These are phyloP conservation scores for Aspergillus sclerotiicarbonarius DNA, from an alignment of 495 filamentous ascomycete genomes.

Conservation along the genomic window DNA sequence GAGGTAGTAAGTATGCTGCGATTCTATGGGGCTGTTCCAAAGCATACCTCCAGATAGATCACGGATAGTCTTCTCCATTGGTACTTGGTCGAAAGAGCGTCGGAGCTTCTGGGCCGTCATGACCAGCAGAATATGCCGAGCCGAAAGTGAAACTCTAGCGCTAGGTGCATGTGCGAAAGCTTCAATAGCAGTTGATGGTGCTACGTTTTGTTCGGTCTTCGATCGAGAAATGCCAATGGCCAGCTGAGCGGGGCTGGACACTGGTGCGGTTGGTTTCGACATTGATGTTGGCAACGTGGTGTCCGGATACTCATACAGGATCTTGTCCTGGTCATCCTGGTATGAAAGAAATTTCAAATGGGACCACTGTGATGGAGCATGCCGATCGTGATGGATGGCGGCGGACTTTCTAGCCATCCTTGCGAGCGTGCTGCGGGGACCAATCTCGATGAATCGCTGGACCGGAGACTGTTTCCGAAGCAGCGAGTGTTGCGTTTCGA, in stretches of 20 bases:
- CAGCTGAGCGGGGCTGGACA: not conserved
- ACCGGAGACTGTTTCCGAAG: slow-evolving; percentile 60
- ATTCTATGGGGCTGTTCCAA: not conserved
- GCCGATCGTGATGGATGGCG: slow-evolving; percentile 90
- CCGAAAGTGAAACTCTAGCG: slow-evolving; percentile 13
- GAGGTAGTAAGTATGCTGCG: slow-evolving; percentile 4
- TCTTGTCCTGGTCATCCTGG: slow-evolving; percentile 13
- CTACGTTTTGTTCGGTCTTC: not conserved
- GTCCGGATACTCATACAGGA: slow-evolving; percentile 16
- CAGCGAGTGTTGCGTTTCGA: slow-evolving; percentile 89
- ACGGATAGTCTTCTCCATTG: slow-evolving; percentile 19
- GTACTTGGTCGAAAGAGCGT: slow-evolving; percentile 22
- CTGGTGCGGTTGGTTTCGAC: not conserved
- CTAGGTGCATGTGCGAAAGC: slow-evolving; percentile 5
- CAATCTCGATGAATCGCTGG: slow-evolving; percentile 94
- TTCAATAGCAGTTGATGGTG: not conserved
- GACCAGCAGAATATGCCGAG: slow-evolving; percentile 18
- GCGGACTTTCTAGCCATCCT: slow-evolving; percentile 96
- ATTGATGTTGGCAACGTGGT: not conserved
- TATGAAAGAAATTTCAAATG: slow-evolving; percentile 17
- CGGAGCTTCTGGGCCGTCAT: slow-evolving; percentile 26
- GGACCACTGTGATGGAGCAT: slow-evolving; percentile 38
- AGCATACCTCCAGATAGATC: slow-evolving; percentile 25
- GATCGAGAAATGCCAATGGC: not conserved
- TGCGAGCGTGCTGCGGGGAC: slow-evolving; percentile 91